These are phyloP conservation scores for Claviceps paspali DNA, from an alignment of 2,329 filamentous ascomycete species.

Conservation along the genomic window DNA sequence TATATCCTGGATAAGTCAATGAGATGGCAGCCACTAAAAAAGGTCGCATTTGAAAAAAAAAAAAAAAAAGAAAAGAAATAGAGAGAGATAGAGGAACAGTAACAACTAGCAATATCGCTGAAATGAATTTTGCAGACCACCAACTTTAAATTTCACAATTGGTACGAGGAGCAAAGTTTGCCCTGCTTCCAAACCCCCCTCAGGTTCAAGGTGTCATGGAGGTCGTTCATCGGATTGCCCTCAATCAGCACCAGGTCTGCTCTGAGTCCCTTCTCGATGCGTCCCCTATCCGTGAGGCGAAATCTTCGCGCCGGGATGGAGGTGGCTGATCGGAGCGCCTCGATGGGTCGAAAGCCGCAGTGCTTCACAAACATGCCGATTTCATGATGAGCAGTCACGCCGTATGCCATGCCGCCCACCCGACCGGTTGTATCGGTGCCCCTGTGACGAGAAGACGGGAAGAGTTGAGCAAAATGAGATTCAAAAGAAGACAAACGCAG, in stretches of 20 bases:
- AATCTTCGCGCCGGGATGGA: constrained; percentile 7
- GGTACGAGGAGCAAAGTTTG: constrained; percentile 3
- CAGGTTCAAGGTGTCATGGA: constrained; percentile 4
- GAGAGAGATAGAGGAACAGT: no score
- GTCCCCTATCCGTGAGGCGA: constrained; percentile 6
- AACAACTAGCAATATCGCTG: no score
- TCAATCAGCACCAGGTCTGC: constrained; percentile 8
- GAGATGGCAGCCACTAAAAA: not conserved
- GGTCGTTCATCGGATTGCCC: constrained; percentile 5
- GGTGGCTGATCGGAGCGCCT: constrained; percentile 8
- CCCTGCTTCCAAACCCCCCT: constrained; percentile 9
- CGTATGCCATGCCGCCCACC: constrained; percentile 7
- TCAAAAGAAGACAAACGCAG: not conserved
- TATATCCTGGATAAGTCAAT: no score
- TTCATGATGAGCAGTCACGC: constrained; percentile 7
- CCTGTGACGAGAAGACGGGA: not conserved
- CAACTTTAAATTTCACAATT: not conserved
- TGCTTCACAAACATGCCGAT: constrained; percentile 8
- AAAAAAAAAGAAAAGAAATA: not conserved
- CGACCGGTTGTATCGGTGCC: constrained; percentile 8
- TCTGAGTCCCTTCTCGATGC: constrained; percentile 5
- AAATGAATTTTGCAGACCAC: not conserved
- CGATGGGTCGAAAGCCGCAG: constrained; percentile 6
- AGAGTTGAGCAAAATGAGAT: not conserved
- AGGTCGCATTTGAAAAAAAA: no score